Percentiles rank a stretch among this genome's conserved stretches.
Evolutionary conservation across 176 grass and related monocot species (phyloP).

Genomic region (Eremochloa ophiuroides): DNA sequence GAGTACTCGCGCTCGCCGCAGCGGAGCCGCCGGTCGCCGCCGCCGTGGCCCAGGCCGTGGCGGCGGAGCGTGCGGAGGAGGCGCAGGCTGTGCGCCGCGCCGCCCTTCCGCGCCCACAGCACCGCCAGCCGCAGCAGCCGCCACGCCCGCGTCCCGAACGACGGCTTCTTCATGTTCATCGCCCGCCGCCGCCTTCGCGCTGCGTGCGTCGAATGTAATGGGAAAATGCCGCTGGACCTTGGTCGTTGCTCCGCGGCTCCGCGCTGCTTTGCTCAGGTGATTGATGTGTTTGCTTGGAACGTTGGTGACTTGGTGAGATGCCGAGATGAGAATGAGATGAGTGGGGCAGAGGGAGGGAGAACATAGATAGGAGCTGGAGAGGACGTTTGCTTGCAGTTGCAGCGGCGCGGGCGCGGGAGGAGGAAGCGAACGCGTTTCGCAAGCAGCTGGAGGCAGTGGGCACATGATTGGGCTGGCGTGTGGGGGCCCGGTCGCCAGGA

Average conservation of each 20-base stretch:
- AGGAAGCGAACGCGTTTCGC: background rate
- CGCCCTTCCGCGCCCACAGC: slow-evolving; percentile 57
- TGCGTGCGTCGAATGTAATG: background rate
- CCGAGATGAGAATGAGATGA: slow-evolving; percentile 14
- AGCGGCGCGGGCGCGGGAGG: background rate
- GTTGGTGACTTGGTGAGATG: background rate
- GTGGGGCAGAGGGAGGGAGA: background rate
- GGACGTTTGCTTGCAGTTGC: background rate
- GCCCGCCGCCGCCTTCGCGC: slow-evolving; percentile 2
- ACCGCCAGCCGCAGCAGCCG: slow-evolving; percentile 51
- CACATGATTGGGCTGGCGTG: background rate
- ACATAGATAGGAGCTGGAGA: background rate
- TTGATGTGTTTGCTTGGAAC: background rate
- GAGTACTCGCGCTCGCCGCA: slow-evolving; percentile 80
- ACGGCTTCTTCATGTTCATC: background rate
- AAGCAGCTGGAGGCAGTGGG: background rate
- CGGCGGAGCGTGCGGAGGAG: slow-evolving; percentile 49
- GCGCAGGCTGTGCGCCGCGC: slow-evolving; percentile 52
- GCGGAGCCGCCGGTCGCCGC: slow-evolving; percentile 22
- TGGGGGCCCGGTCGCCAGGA: background rate
- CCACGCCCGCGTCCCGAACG: slow-evolving; percentile 56
- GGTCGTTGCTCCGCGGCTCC: background rate
- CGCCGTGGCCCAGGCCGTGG: slow-evolving; percentile 11
- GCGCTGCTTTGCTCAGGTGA: background rate
- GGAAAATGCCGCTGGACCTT: background rate